Evolutionary conservation across 2,329 filamentous ascomycete genomes (phyloP), one percentile per base, ranked within the genome.

Genomic region (Cladophialophora chaetospira): DNA sequence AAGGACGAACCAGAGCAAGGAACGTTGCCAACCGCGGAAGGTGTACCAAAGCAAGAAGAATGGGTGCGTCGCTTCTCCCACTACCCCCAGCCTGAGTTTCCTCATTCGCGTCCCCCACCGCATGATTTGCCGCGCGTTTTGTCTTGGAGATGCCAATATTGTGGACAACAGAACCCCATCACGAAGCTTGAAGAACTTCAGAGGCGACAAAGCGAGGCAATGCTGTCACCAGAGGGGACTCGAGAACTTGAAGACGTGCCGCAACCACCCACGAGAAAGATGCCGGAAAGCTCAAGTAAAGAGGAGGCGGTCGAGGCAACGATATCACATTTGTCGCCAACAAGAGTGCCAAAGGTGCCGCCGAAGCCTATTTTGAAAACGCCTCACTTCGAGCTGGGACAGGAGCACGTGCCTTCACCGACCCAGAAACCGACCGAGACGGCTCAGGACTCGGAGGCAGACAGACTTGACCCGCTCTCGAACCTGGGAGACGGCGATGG

Each of bases 11-110:
- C 77, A 62, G 80, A 77, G 33, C 74, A 77, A 62, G 80, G 79
- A 61, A 78, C 80, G 67, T 78, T 96, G 65, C 90, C 90, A 60
- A 78, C 79, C 63, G 91, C 92, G 47, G 84, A 89, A 70, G 92
- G 91, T 49, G 91, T 96, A 63, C 91, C 92, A 61, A 80, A 84
- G 72, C 92, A 96, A 81, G 82, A 84, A 70, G 90, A 96, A 73
- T 97, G 93, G 93, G 91, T 96, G 91, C 88, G 90, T 90, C 80
- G 56, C 40, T 66, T 62, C 54, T 62, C 63, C 55, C 65, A 63
- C 62, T 80, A 64, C 38, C 55, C 55, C 48, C 50, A 61, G 28
- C 64, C 55, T 58, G 53, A 45, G 48, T 63, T 59, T 55, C 46
- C 61, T 57, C 53, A 47, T 63, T 61, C 60, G 21, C 50, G 54